These are phyloP conservation scores for Mallotus repandus DNA, from an alignment of 441 rosid species.

Conservation along the genomic window DNA sequence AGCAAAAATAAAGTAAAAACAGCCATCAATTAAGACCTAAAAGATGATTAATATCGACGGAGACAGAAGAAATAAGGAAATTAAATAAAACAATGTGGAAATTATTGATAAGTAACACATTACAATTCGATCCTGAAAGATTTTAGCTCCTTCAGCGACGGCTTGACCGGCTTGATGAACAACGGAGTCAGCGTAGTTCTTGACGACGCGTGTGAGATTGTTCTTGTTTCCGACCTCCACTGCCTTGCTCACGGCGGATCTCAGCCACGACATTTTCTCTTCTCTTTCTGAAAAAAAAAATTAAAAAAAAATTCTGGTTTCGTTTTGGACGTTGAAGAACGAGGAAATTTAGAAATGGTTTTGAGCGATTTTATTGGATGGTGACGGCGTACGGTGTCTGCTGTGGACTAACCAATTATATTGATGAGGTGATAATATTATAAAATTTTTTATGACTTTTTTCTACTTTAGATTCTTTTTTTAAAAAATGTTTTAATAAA, in stretches of 20 bases:
- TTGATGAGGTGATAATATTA: background rate
- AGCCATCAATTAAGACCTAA: background rate
- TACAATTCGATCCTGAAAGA: conserved; percentile 94
- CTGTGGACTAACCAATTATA: conserved; percentile 4
- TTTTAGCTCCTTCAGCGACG: conserved; percentile 93
- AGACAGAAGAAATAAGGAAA: background rate
- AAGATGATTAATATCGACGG: background rate
- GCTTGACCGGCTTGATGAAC: conserved; percentile 98
- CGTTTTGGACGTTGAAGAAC: conserved; percentile 11
- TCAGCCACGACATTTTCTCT: conserved; percentile 70
- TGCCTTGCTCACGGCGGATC: conserved; percentile 85
- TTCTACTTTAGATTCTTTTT: too few species aligned
- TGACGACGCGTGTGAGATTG: conserved; percentile 81
- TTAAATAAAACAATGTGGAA: background rate
- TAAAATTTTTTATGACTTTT: too few species aligned
- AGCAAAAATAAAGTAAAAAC: background rate
- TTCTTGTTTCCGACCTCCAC: conserved; percentile 94
- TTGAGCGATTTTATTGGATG: background rate
- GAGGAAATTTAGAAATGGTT: background rate
- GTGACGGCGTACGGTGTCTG: background rate
- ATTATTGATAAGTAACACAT: conserved; percentile 7
- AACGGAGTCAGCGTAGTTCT: conserved; percentile 89
- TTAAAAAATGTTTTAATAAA: too few species aligned
- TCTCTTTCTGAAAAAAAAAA: background rate
- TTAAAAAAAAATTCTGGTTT: background rate